A percentile compares a stretch with the other conserved stretches of the same genome.
Evolutionary conservation across 2,329 filamentous ascomycete genomes (phyloP).

Genomic region (Zymoseptoria tritici): DNA sequence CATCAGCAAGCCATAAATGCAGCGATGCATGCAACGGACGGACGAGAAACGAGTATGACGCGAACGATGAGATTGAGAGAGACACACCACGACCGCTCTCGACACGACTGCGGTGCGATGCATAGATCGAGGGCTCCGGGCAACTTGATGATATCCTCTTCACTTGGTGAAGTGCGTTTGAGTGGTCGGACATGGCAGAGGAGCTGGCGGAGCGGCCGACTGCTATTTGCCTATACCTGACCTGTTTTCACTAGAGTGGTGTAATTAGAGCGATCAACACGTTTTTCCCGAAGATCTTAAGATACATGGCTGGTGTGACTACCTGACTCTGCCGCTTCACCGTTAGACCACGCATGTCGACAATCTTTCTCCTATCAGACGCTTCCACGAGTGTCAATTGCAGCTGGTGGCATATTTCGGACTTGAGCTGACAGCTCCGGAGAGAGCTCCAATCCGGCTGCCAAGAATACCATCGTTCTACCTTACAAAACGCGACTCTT

Average conservation of each 20-base stretch:
- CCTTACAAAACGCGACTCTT: neutral
- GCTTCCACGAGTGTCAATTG: neutral
- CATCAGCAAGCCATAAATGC: conserved; percentile 27
- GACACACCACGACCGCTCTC: neutral
- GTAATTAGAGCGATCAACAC: neutral
- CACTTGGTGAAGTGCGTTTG: neutral
- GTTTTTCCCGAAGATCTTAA: neutral
- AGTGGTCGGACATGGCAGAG: neutral
- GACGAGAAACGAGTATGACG: neutral
- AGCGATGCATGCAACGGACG: conserved; percentile 11
- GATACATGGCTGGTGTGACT: no score
- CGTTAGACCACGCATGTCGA: neutral
- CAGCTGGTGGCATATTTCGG: neutral
- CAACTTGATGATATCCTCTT: neutral
- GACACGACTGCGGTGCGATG: neutral
- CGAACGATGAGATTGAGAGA: neutral
- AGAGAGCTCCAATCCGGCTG: neutral
- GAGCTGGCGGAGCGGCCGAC: neutral
- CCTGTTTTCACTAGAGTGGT: neutral
- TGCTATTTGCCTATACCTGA: neutral
- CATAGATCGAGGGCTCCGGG: neutral
- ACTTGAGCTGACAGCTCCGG: neutral
- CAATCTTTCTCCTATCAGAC: neutral
- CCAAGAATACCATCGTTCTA: neutral
- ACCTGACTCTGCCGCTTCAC: neutral